A percentile compares a stretch with the other conserved stretches of the same genome.
Evolutionary conservation across 208 protist species (phyloP).

Genomic region (Acanthamoeba divionensis): DNA sequence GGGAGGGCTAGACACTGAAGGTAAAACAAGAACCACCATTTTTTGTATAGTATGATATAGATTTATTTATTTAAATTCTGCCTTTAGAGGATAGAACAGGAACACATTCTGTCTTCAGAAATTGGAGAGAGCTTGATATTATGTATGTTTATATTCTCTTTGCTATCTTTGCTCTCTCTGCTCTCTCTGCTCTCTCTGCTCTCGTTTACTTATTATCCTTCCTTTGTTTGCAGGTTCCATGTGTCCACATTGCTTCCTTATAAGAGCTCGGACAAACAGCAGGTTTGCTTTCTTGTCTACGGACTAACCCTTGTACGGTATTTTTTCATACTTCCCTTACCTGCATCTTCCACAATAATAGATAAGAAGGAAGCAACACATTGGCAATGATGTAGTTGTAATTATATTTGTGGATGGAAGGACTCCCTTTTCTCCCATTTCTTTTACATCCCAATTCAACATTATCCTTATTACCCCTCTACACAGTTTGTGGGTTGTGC

Average conservation of each 20-base stretch:
- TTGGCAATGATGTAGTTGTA: constrained; percentile 42
- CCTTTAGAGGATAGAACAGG: constrained; percentile 8
- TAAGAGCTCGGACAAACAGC: constrained; percentile 8
- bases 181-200: background rate
- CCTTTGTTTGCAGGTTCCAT: constrained; percentile 8
- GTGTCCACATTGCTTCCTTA: constrained; percentile 39
- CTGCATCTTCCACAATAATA: background rate
- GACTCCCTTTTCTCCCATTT: constrained; percentile 31
- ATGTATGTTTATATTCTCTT: background rate
- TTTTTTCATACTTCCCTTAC: background rate
- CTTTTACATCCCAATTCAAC: constrained; percentile 49
- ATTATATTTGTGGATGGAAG: constrained; percentile 44
- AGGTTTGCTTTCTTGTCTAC: background rate
- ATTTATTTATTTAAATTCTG: background rate
- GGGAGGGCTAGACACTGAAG: constrained; percentile 34
- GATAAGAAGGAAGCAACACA: background rate
- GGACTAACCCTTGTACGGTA: background rate
- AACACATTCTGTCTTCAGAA: background rate
- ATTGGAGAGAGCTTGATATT: constrained; percentile 18
- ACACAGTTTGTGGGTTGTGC: too few relatives aligned
- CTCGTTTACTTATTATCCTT: background rate
- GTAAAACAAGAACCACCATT: background rate
- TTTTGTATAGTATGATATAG: background rate
- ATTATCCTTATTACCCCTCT: background rate
- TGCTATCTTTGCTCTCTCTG: background rate